A percentile compares a stretch with the other conserved stretches of the same genome.
phyloP scores from a whole-genome alignment of 768 basidiomycete genomes.

The Suillus clintonianus region DNA sequence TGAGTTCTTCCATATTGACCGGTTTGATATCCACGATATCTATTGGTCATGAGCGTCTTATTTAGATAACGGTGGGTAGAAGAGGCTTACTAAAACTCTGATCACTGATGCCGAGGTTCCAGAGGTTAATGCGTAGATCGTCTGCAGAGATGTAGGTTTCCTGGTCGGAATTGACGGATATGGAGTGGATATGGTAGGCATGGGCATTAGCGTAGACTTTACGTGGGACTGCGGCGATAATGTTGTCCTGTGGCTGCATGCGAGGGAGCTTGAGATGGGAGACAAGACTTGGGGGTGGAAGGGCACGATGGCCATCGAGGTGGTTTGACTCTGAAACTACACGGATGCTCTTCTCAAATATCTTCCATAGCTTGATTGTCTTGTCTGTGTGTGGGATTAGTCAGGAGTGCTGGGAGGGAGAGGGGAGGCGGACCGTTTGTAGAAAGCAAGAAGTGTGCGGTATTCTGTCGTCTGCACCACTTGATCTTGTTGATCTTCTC shows the following conservation, averaged over 20 bases:
- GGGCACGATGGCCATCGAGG: conserved; percentile 71
- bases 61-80: background rate
- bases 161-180: conserved; percentile 98
- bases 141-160: conserved; percentile 99
- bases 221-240: conserved; percentile 96
- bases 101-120: conserved; percentile 98
- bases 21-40: conserved; percentile 99
- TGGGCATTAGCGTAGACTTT: conserved; percentile 99
- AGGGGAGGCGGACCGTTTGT: conserved; percentile 77
- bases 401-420: background rate
- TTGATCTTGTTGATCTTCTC: conserved; percentile 99
- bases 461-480: conserved; percentile 98
- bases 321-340: conserved; percentile 98
- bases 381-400: conserved; percentile 66
- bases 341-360: conserved; percentile 96
- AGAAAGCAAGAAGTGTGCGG: conserved; percentile 94
- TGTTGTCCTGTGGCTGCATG: conserved; percentile 93
- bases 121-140: conserved; percentile 94
- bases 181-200: conserved; percentile 99
- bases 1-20: conserved; percentile 99
- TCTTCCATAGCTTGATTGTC: conserved; percentile 99
- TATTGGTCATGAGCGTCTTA: conserved; percentile 31
- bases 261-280: conserved; percentile 83
- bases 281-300: conserved; percentile 59
- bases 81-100: conserved; percentile 92